Evolutionary conservation across 768 basidiomycete species (phyloP).

Genomic region (Suillus subaureus): DNA sequence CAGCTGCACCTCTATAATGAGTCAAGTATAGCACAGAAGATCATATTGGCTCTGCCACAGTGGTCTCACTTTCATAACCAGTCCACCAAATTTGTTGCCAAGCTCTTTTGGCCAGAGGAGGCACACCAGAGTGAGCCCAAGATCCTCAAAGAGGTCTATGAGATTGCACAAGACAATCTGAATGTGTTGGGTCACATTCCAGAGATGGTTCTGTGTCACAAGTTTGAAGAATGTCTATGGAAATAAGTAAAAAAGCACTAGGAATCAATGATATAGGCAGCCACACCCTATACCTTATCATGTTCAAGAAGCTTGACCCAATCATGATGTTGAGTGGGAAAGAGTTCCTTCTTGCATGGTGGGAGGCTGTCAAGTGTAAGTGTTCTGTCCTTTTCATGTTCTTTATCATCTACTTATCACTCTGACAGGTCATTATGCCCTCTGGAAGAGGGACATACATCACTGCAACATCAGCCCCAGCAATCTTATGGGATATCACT

Average conservation of each 20-base stretch:
- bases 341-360: neutral
- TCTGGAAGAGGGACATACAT: neutral
- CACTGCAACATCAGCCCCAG: neutral
- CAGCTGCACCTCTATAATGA: no score
- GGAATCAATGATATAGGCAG: neutral
- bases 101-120: constrained; percentile 7
- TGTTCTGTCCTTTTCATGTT: neutral
- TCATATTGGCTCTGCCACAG: neutral
- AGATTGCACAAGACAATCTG: neutral
- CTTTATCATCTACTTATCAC: neutral
- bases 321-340: neutral
- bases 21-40: no score
- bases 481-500: neutral
- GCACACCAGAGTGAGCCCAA: neutral
- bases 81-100: neutral
- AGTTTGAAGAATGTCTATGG: neutral
- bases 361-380: neutral
- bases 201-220: neutral
- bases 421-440: neutral
- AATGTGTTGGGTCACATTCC: neutral
- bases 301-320: neutral
- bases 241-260: neutral
- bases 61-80: neutral
- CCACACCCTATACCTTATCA: neutral
- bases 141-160: neutral